Evolutionary conservation across 768 basidiomycete genomes (phyloP).

Genomic region (Hysterangium stoloniferum): DNA sequence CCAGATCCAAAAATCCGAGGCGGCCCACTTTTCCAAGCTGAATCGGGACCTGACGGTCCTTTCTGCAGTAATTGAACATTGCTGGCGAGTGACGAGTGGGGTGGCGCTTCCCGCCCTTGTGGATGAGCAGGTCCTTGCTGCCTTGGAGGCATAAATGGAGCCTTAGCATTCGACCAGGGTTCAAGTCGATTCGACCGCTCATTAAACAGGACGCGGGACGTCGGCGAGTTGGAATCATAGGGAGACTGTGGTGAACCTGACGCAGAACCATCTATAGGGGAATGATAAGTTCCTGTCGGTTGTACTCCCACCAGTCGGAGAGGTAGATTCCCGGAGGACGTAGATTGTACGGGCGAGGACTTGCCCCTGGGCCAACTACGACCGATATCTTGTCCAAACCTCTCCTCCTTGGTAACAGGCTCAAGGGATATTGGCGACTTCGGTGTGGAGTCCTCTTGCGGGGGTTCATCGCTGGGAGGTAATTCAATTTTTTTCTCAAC

Average conservation of each 20-base stretch:
- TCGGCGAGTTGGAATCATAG: slow-evolving; percentile 29
- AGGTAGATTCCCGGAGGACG: slow-evolving; percentile 8
- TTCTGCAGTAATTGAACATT: slow-evolving; percentile 59
- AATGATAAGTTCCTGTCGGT: slow-evolving; percentile 33
- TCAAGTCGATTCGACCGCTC: slow-evolving; percentile 88
- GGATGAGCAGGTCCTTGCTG: slow-evolving; percentile 29
- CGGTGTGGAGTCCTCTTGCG: slow-evolving; percentile 15
- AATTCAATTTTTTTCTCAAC: slow-evolving; percentile 40
- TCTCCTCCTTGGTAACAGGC: slow-evolving; percentile 76
- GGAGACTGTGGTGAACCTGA: slow-evolving; percentile 36
- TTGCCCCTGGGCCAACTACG: slow-evolving; percentile 87
- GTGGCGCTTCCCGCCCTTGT: slow-evolving; percentile 39
- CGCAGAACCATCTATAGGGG: slow-evolving; percentile 28
- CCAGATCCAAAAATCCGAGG: not conserved
- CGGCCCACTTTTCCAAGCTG: slow-evolving; percentile 1
- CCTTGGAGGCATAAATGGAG: slow-evolving; percentile 29
- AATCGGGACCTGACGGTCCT: slow-evolving; percentile 11
- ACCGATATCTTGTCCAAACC: slow-evolving; percentile 92
- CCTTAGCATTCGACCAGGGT: slow-evolving; percentile 56
- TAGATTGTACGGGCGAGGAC: slow-evolving; percentile 16
- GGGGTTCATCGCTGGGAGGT: slow-evolving; percentile 7
- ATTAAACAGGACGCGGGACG: slow-evolving; percentile 84
- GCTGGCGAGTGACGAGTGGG: slow-evolving; percentile 27
- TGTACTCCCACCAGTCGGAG: slow-evolving; percentile 33
- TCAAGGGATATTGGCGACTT: slow-evolving; percentile 19